A percentile compares a stretch with the other conserved stretches of the same genome.
phyloP scores from a whole-genome alignment of 148 eudicot species.

The Mesembryanthemum crystallinum region DNA sequence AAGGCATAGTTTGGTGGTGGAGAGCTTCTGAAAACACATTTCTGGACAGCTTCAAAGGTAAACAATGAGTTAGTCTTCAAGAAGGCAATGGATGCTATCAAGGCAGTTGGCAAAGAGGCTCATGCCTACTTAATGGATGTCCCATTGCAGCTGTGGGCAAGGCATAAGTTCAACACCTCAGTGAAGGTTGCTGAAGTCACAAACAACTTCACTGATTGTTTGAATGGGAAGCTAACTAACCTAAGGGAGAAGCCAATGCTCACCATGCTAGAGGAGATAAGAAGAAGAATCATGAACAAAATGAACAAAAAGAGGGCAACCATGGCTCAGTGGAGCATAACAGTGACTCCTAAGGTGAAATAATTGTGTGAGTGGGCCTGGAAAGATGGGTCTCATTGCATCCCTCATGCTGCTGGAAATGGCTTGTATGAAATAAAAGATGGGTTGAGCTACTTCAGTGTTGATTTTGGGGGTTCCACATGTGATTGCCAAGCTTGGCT shows the following conservation, averaged over 20 bases:
- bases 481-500: no score
- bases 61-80: background rate
- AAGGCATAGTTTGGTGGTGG: background rate
- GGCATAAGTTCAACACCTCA: background rate
- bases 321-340: background rate
- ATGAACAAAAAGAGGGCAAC: background rate
- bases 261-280: constrained; percentile 3
- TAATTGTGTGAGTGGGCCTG: background rate
- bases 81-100: background rate
- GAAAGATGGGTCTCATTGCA: no score
- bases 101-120: background rate
- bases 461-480: no score
- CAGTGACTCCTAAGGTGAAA: background rate
- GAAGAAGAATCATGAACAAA: constrained; percentile 5
- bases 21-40: background rate
- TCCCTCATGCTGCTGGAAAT: no score
- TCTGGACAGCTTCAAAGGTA: background rate
- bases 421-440: no score
- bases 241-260: background rate
- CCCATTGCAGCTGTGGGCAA: background rate
- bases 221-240: constrained; percentile 7
- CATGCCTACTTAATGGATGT: background rate
- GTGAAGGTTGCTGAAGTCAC: background rate
- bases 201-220: constrained; percentile 8
- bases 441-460: no score